These are phyloP conservation scores for Aspergillus oerlinghausenensis DNA, from an alignment of 2,329 filamentous ascomycete species.

Conservation along the genomic window DNA sequence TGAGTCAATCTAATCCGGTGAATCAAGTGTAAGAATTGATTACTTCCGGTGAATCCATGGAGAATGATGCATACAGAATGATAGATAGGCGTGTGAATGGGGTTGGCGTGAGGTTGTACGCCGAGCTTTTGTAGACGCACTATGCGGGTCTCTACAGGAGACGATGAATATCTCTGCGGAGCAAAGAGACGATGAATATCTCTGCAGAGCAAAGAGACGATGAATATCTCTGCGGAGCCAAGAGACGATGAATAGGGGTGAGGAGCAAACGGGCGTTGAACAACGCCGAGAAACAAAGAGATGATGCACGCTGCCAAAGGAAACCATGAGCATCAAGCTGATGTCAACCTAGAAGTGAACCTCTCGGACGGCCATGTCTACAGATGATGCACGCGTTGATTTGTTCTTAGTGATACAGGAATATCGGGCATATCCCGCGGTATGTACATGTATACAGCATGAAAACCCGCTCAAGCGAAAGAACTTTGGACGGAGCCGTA, in stretches of 20 bases:
- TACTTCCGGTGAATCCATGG: neutral
- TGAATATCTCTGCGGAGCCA: neutral
- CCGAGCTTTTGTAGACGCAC: neutral
- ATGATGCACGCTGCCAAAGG: neutral
- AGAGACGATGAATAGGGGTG: neutral
- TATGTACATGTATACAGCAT: neutral
- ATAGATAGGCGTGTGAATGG: neutral
- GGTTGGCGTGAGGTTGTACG: neutral
- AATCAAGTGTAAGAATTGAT: neutral
- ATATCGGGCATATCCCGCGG: neutral
- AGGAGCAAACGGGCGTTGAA: neutral
- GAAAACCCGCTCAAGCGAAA: constrained; percentile 15
- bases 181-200: neutral
- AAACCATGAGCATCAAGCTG: neutral
- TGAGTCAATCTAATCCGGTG: neutral
- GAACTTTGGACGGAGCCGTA: constrained; percentile 41
- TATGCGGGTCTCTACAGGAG: neutral
- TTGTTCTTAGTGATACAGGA: neutral
- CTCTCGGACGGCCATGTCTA: neutral
- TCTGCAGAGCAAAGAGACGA: too few relatives aligned
- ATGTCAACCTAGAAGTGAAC: neutral
- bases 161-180: neutral
- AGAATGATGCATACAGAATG: neutral
- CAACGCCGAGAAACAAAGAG: neutral
- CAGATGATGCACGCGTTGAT: neutral